Conservation (phyloP, 2,329 filamentous ascomycete species). For the Sclerotinia borealis region DNA sequence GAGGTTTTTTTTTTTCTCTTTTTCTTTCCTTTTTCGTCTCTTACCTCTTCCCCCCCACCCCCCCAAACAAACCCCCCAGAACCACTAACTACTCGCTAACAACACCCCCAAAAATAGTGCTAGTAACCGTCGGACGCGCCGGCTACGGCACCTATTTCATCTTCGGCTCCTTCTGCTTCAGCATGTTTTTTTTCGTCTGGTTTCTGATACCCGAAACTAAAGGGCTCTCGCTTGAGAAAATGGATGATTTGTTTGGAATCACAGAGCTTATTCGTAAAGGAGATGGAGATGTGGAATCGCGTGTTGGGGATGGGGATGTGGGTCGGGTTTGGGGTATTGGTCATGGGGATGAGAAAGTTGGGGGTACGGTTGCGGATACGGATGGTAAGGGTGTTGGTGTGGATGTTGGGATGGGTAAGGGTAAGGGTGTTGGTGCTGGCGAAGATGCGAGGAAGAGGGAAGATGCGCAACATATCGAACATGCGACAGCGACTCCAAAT, state of each 20-base stretch:
- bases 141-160: slow-evolving; percentile 53
- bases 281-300: background rate
- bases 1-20: slow-evolving; percentile 26
- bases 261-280: background rate
- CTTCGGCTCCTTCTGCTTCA: slow-evolving; percentile 59
- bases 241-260: slow-evolving; percentile 10
- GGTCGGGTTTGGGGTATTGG: background rate
- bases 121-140: slow-evolving; percentile 44
- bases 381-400: background rate
- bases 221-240: slow-evolving; percentile 52
- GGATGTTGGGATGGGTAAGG: background rate
- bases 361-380: background rate
- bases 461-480: background rate
- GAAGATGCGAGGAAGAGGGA: background rate
- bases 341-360: background rate
- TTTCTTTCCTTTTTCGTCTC: background rate
- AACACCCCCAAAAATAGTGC: slow-evolving; percentile 21
- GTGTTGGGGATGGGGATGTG: too few relatives aligned
- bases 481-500: background rate
- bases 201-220: slow-evolving; percentile 58
- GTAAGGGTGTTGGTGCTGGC: background rate
- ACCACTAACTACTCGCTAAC: background rate
- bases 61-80: background rate
- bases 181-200: slow-evolving; percentile 42
- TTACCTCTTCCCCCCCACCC: too few relatives aligned